Evolutionary conservation across 2,329 filamentous ascomycete species (phyloP).

Genomic region (Hypoxylon sp.): DNA sequence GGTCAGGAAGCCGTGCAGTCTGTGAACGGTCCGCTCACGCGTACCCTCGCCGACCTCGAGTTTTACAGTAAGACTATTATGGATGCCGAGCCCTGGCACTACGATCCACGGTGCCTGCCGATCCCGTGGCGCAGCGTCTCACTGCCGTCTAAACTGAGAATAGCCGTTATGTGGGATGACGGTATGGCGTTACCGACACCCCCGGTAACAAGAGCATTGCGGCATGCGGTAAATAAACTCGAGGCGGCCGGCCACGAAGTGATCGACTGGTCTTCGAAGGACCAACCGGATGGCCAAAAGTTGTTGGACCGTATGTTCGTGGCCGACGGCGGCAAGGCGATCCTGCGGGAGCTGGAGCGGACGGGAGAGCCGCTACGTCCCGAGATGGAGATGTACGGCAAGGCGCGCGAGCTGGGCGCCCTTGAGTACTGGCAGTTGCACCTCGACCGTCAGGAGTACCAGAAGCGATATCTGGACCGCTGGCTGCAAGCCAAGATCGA

Average conservation of each 20-base stretch:
- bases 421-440: conserved; percentile 64
- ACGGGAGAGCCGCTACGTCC: conserved; percentile 58
- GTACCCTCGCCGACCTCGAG: conserved; percentile 67
- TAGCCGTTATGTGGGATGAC: conserved; percentile 76
- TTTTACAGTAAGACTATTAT: conserved; percentile 67
- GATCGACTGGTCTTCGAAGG: conserved; percentile 64
- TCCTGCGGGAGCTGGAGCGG: conserved; percentile 55
- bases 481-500: conserved; percentile 67
- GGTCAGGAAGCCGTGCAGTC: conserved; percentile 75
- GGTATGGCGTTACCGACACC: conserved; percentile 75
- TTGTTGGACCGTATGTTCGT: conserved; percentile 63
- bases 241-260: conserved; percentile 63
- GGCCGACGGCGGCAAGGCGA: conserved; percentile 61
- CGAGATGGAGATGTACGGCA: conserved; percentile 47
- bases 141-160: conserved; percentile 59
- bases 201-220: conserved; percentile 70
- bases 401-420: conserved; percentile 56
- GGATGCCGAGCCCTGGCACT: conserved; percentile 66
- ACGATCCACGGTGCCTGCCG: conserved; percentile 69
- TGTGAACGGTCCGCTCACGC: conserved; percentile 74
- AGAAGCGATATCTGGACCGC: conserved; percentile 61
- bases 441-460: conserved; percentile 59
- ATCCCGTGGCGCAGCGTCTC: conserved; percentile 65
- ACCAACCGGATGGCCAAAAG: conserved; percentile 56
- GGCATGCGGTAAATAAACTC: conserved; percentile 59